phyloP scores from a whole-genome alignment of 306 rosid species.

The Cucurbita maxima region DNA sequence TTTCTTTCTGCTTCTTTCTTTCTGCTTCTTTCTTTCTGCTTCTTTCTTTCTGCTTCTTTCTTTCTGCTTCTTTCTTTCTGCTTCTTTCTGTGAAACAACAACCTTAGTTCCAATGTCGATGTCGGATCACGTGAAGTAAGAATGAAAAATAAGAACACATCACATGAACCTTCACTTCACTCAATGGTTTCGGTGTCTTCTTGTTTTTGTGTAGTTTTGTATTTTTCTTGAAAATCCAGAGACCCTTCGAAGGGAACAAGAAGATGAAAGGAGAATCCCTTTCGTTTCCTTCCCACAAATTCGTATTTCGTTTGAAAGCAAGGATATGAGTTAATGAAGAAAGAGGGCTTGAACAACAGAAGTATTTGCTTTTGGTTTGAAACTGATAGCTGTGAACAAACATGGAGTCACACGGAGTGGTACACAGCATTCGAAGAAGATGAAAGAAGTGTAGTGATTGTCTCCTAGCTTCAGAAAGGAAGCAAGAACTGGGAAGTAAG shows the following conservation, averaged over 20 bases:
- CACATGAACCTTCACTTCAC: background rate
- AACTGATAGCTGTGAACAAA: background rate
- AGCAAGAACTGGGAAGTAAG: no score
- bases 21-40: background rate
- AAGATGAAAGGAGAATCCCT: background rate
- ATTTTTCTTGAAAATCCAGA: background rate
- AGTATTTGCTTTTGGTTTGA: background rate
- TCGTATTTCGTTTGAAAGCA: background rate
- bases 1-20: background rate
- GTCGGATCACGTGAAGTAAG: slow-evolving; percentile 1
- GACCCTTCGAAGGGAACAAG: background rate
- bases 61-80: background rate
- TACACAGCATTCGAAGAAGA: background rate
- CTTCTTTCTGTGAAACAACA: no score
- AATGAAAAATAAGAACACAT: background rate
- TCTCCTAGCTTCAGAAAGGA: background rate
- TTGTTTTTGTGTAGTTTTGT: background rate
- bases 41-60: no score
- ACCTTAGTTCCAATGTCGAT: background rate
- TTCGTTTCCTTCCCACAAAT: background rate
- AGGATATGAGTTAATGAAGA: background rate
- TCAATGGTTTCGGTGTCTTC: background rate
- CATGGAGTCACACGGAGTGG: background rate
- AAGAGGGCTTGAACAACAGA: background rate
- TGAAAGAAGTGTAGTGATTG: background rate